Conservation (phyloP, 805 yeast genomes). For the Candida corydali region DNA sequence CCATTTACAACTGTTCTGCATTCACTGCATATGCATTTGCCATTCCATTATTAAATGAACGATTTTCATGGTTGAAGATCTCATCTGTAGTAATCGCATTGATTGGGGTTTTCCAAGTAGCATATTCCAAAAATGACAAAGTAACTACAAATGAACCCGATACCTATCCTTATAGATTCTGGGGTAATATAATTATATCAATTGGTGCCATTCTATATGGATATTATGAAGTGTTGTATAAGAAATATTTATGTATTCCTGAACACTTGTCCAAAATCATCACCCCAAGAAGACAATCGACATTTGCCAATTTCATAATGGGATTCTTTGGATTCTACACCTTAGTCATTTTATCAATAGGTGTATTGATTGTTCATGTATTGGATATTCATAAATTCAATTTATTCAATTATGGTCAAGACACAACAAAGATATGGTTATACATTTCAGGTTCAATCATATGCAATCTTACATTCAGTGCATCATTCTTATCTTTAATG, state of each 20-base stretch:
- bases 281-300: constrained; percentile 62
- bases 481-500: constrained; percentile 71
- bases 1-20: constrained; percentile 86
- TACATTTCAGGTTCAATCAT: constrained; percentile 50
- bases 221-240: constrained; percentile 79
- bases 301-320: constrained; percentile 77
- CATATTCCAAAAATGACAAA: constrained; percentile 50
- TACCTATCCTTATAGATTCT: constrained; percentile 54
- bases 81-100: constrained; percentile 69
- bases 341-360: constrained; percentile 41
- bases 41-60: constrained; percentile 66
- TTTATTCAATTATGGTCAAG: constrained; percentile 43
- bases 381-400: constrained; percentile 56
- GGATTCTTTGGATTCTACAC: constrained; percentile 50
- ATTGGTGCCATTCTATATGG: constrained; percentile 78
- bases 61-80: constrained; percentile 58
- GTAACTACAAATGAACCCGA: constrained; percentile 15
- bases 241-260: constrained; percentile 72
- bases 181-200: constrained; percentile 69
- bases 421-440: constrained; percentile 36
- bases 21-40: constrained; percentile 85
- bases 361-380: constrained; percentile 44
- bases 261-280: constrained; percentile 39
- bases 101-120: constrained; percentile 72
- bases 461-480: constrained; percentile 65